Conservation (phyloP, 2,329 filamentous ascomycete species). For the Ceratocystis eucalypticola region DNA sequence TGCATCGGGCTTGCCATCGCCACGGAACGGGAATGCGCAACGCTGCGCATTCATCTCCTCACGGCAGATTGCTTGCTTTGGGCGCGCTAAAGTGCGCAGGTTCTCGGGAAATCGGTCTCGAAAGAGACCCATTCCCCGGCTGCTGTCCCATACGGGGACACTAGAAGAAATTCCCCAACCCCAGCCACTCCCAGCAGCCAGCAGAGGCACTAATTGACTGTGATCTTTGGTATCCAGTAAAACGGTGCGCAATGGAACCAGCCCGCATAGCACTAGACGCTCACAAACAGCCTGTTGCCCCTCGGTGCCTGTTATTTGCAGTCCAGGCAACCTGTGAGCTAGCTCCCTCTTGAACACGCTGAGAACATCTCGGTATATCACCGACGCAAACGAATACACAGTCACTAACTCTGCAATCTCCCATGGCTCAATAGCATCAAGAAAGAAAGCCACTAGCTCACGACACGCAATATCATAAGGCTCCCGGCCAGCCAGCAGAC, state of each 20-base stretch:
- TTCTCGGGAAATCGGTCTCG: not conserved
- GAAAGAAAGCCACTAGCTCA: constrained; percentile 3
- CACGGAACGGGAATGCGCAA: constrained; percentile 12
- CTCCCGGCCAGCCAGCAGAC: constrained; percentile 5
- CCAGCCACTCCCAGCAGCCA: not conserved
- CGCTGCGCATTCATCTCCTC: constrained; percentile 7
- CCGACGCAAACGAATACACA: constrained; percentile 12
- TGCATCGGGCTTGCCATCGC: constrained; percentile 4
- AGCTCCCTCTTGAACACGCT: not conserved
- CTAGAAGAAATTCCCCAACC: not conserved
- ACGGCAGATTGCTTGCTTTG: not conserved
- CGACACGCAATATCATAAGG: not conserved
- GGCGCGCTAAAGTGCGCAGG: constrained; percentile 3
- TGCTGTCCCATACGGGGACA: not conserved
- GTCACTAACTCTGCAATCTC: constrained; percentile 16
- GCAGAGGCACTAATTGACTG: not conserved
- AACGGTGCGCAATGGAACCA: constrained; percentile 12
- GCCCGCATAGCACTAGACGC: constrained; percentile 8
- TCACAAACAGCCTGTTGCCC: constrained; percentile 4
- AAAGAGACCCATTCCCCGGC: not conserved
- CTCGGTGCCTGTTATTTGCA: not conserved
- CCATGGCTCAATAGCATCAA: constrained; percentile 17
- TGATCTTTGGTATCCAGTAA: constrained; percentile 6
- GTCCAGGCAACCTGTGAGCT: not conserved
- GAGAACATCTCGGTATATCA: constrained; percentile 13